Conservation (phyloP, 192 early-diverging fungal species). For the Backusella psychrophila region DNA sequence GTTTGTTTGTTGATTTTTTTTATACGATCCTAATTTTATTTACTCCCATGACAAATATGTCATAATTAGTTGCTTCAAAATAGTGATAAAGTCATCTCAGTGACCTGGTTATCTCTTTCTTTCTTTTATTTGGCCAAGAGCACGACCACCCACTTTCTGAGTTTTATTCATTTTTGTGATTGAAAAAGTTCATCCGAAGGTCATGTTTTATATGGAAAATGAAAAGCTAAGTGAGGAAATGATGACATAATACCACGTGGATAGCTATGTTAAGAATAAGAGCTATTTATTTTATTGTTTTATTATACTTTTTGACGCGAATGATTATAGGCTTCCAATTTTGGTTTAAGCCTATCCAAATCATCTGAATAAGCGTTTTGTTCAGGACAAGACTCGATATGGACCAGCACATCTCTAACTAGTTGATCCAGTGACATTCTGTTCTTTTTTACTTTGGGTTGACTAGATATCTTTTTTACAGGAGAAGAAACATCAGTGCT, state of each 20-base stretch:
- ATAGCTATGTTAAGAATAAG: neutral
- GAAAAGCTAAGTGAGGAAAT: neutral
- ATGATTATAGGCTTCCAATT: conserved; percentile 4
- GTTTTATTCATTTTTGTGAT: neutral
- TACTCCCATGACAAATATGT: neutral
- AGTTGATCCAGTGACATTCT: neutral
- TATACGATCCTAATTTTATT: neutral
- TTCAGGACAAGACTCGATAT: conserved; percentile 12
- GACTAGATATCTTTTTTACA: neutral
- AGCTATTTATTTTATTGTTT: neutral
- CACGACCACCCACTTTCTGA: neutral
- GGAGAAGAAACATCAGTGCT: neutral
- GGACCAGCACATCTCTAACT: conserved; percentile 1
- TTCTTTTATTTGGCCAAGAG: neutral
- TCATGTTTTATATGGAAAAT: neutral
- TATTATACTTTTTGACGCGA: neutral
- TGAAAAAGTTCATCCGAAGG: neutral
- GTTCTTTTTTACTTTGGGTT: neutral
- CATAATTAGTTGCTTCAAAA: neutral
- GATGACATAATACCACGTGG: neutral
- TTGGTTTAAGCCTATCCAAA: conserved; percentile 7
- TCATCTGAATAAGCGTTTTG: conserved; percentile 4
- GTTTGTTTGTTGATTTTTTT: conserved; percentile 3
- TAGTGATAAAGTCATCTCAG: neutral
- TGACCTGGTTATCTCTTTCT: neutral